These are phyloP conservation scores for Leccinum ochraceum DNA, from an alignment of 768 basidiomycete species.

Conservation along the genomic window DNA sequence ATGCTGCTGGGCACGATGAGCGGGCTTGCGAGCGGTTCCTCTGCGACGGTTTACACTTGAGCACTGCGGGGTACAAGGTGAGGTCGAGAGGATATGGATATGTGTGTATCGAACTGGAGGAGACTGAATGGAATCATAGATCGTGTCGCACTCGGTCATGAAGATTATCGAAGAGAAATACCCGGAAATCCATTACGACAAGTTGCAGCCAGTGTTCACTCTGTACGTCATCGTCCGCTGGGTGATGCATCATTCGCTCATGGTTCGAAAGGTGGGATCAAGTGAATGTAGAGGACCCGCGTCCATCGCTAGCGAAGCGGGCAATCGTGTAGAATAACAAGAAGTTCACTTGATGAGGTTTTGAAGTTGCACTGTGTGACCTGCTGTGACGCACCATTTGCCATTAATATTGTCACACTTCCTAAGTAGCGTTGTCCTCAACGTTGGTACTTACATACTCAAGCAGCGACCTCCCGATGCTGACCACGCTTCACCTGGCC, in stretches of 20 bases:
- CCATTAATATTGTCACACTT: too few relatives aligned
- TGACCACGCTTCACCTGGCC: too few relatives aligned
- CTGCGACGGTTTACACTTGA: conserved; percentile 82
- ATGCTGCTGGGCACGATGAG: conserved; percentile 63
- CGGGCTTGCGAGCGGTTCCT: conserved; percentile 52
- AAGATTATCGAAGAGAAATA: conserved; percentile 54
- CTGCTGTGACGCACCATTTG: not conserved
- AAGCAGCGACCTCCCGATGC: too few relatives aligned
- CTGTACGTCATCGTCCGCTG: not conserved
- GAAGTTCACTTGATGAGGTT: too few relatives aligned
- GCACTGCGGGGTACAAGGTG: conserved; percentile 69
- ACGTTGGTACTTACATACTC: too few relatives aligned
- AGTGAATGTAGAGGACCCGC: not conserved
- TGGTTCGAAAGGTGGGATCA: not conserved
- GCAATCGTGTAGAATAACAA: not conserved
- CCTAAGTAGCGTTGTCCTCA: too few relatives aligned
- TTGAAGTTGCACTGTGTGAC: not conserved
- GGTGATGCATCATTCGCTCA: not conserved
- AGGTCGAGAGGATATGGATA: conserved; percentile 24
- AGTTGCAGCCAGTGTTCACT: conserved; percentile 53
- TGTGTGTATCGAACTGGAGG: not conserved
- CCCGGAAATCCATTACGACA: conserved; percentile 71
- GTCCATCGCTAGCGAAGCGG: not conserved
- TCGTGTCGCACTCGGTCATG: conserved; percentile 67
- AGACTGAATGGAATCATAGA: conserved; percentile 37